A percentile compares a stretch with the other conserved stretches of the same genome.
These are phyloP conservation scores for Volutella citrinella DNA, from an alignment of 2,329 filamentous ascomycete genomes.

Conservation along the genomic window DNA sequence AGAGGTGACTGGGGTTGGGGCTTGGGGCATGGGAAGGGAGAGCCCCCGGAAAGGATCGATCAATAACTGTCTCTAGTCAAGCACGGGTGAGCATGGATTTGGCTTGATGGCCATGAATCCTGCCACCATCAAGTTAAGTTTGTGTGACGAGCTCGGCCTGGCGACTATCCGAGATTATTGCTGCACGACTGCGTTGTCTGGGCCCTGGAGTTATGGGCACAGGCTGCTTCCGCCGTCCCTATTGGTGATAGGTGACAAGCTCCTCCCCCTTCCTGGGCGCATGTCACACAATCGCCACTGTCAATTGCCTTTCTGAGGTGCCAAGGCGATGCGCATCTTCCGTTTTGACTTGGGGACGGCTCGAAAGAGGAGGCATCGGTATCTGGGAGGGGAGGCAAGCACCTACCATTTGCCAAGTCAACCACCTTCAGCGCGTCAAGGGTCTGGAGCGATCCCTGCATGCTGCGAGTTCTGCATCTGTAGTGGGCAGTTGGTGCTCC, in stretches of 20 bases:
- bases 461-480: constrained; percentile 7
- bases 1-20: constrained; percentile 7
- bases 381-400: too few species aligned
- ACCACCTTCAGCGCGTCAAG: constrained; percentile 6
- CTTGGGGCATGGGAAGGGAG: constrained; percentile 2
- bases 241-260: too few species aligned
- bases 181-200: constrained; percentile 21
- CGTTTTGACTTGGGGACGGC: constrained; percentile 16
- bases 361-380: constrained; percentile 16
- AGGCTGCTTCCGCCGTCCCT: constrained; percentile 12
- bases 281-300: too few species aligned
- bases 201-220: constrained; percentile 14
- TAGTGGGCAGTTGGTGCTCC: constrained; percentile 1
- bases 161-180: constrained; percentile 27
- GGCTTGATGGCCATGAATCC: constrained; percentile 4
- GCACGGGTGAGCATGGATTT: constrained; percentile 2
- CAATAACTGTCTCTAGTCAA: constrained; percentile 7
- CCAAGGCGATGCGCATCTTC: too few species aligned
- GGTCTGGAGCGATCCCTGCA: constrained; percentile 18
- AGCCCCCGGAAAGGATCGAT: constrained; percentile 7
- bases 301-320: constrained; percentile 18
- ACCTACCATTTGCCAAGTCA: too few species aligned
- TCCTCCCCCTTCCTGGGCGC: too few species aligned
- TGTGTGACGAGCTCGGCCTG: constrained; percentile 24
- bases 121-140: constrained; percentile 7